Evolutionary conservation across 148 eudicot species (phyloP).

Genomic region (Chenopodium suecicum): DNA sequence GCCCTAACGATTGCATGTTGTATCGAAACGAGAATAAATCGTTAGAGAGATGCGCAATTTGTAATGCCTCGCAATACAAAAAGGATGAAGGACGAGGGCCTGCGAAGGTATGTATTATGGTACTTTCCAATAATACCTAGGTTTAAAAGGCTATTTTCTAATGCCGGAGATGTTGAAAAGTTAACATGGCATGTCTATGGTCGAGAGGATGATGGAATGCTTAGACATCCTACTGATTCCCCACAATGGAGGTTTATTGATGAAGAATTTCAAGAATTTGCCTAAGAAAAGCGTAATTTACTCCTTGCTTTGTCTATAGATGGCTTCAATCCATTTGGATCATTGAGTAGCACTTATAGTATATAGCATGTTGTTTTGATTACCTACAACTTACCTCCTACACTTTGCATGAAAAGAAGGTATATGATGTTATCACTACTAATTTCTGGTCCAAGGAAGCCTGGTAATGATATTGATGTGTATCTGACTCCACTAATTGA

Average conservation of each 20-base stretch:
- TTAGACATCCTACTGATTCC: conserved; percentile 25
- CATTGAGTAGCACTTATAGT: not conserved
- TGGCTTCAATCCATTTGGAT: conserved; percentile 24
- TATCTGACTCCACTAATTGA: not conserved
- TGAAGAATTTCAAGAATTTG: conserved; percentile 9
- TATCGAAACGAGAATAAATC: not conserved
- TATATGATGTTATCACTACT: not conserved
- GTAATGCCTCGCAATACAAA: not conserved
- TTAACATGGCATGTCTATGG: conserved; percentile 31
- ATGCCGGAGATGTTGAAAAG: conserved; percentile 12
- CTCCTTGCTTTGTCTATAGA: conserved; percentile 27
- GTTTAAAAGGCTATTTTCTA: conserved; percentile 29
- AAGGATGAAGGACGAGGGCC: not conserved
- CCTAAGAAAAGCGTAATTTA: conserved; percentile 18
- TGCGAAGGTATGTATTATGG: not conserved
- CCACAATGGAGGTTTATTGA: conserved; percentile 1
- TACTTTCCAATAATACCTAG: conserved; percentile 16
- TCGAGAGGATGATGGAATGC: conserved; percentile 5
- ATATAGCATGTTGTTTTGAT: not conserved
- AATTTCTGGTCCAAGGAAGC: not conserved
- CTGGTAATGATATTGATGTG: not conserved
- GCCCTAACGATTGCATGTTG: not conserved
- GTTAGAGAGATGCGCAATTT: not conserved
- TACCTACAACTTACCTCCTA: not conserved
- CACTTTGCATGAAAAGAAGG: not conserved